Conservation (phyloP, 2,329 filamentous ascomycete species). For the Penicillium sp. region DNA sequence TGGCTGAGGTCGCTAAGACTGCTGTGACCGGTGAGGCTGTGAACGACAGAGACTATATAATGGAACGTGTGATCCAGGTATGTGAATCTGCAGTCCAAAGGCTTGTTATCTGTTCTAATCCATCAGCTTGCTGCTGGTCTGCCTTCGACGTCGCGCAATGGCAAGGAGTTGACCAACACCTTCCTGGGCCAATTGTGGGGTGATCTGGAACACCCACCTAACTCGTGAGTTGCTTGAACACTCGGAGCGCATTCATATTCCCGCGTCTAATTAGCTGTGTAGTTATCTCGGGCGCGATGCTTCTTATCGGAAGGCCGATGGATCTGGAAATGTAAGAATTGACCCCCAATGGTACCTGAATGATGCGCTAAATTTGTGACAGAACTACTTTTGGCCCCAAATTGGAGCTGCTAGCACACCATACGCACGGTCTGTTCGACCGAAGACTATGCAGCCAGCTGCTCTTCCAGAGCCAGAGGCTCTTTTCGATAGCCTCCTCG, state of each 20-base stretch:
- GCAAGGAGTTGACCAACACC: constrained; percentile 48
- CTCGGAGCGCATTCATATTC: neutral
- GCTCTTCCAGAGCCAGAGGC: constrained; percentile 65
- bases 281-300: constrained; percentile 42
- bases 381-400: constrained; percentile 64
- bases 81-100: neutral
- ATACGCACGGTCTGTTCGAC: constrained; percentile 68
- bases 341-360: constrained; percentile 28
- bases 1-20: constrained; percentile 43
- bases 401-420: constrained; percentile 66
- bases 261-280: constrained; percentile 14
- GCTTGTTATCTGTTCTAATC: neutral
- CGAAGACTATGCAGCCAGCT: constrained; percentile 57
- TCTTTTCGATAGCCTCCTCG: constrained; percentile 69
- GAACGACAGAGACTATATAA: constrained; percentile 64
- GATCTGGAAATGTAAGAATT: constrained; percentile 42
- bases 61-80: constrained; percentile 59
- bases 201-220: constrained; percentile 57
- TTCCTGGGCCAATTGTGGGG: constrained; percentile 58
- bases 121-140: constrained; percentile 40
- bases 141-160: constrained; percentile 36
- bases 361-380: constrained; percentile 41
- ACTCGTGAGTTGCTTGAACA: constrained; percentile 39
- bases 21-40: constrained; percentile 53
- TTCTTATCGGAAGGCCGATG: constrained; percentile 38